These are phyloP conservation scores for Monilinia polystroma DNA, from an alignment of 2,329 filamentous ascomycete species.

Conservation along the genomic window DNA sequence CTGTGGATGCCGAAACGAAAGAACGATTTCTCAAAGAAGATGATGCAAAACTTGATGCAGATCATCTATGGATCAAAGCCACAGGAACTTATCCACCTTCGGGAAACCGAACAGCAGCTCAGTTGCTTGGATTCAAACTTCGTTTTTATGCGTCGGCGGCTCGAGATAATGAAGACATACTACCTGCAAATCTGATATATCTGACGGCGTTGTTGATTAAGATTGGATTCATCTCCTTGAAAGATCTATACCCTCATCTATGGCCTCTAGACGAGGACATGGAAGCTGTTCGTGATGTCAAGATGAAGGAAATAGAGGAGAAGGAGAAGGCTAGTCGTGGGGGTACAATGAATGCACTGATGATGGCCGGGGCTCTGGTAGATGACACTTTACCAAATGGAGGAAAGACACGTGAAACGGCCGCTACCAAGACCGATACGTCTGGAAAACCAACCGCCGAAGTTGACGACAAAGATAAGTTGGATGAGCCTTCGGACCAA, in stretches of 20 bases:
- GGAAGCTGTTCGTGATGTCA: constrained; percentile 67
- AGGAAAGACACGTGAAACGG: constrained; percentile 48
- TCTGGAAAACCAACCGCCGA: constrained; percentile 47
- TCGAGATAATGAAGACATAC: constrained; percentile 69
- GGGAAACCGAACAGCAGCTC: constrained; percentile 89
- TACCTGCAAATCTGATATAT: constrained; percentile 91
- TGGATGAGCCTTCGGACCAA: constrained; percentile 77
- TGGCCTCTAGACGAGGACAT: constrained; percentile 84
- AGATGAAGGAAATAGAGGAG: constrained; percentile 74
- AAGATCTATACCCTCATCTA: constrained; percentile 88
- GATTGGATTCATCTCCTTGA: constrained; percentile 90
- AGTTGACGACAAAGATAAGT: constrained; percentile 49
- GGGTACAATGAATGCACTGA: constrained; percentile 73
- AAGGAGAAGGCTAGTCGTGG: constrained; percentile 71
- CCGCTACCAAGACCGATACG: constrained; percentile 52
- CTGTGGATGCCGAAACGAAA: constrained; percentile 57
- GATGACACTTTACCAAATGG: constrained; percentile 68
- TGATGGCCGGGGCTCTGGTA: constrained; percentile 79
- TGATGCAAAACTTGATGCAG: constrained; percentile 50
- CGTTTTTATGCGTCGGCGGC: constrained; percentile 87
- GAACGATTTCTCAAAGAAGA: constrained; percentile 46
- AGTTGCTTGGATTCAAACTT: constrained; percentile 94
- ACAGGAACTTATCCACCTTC: constrained; percentile 80
- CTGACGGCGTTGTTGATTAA: constrained; percentile 91
- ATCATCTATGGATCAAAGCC: constrained; percentile 71